phyloP scores from a whole-genome alignment of 495 filamentous ascomycete genomes.

The Beverwykella pulmonaria region DNA sequence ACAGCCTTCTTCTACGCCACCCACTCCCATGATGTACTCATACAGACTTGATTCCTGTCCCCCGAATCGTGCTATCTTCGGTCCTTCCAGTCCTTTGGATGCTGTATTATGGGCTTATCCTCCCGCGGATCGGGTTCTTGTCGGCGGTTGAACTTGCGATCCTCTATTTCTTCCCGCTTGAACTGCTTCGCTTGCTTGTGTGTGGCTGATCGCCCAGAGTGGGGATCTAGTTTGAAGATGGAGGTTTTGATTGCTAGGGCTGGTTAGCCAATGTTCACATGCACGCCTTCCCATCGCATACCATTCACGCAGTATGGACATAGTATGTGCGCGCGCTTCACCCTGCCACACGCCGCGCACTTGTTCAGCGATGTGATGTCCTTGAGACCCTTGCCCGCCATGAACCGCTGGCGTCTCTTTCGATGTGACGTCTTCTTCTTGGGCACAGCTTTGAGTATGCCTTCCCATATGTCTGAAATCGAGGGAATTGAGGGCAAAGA shows the following conservation, averaged over 20 bases:
- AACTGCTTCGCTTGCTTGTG: constrained; percentile 12
- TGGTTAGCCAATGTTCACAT: not conserved
- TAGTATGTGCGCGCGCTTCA: constrained; percentile 84
- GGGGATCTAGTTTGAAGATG: constrained; percentile 10
- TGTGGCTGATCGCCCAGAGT: not conserved
- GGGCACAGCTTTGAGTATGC: constrained; percentile 85
- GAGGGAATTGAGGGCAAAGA: constrained; percentile 61
- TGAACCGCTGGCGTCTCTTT: constrained; percentile 88
- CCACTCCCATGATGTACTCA: not conserved
- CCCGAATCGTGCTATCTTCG: not conserved
- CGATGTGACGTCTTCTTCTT: constrained; percentile 99
- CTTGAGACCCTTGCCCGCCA: constrained; percentile 92
- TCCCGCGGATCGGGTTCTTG: not conserved
- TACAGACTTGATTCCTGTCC: not conserved
- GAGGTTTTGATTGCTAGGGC: constrained; percentile 25
- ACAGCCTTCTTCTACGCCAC: not conserved
- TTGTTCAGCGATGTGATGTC: constrained; percentile 83
- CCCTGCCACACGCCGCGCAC: constrained; percentile 82
- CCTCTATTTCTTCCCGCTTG: constrained; percentile 5
- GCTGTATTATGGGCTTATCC: constrained; percentile 7
- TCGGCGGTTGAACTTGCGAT: not conserved
- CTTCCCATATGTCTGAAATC: constrained; percentile 83
- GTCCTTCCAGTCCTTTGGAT: constrained; percentile 8
- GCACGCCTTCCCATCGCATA: constrained; percentile 41
- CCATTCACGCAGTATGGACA: constrained; percentile 82